Base-by-base conservation (phyloP, 2,329 filamentous ascomycete species). In the Penicillium hesseltinei region DNA sequence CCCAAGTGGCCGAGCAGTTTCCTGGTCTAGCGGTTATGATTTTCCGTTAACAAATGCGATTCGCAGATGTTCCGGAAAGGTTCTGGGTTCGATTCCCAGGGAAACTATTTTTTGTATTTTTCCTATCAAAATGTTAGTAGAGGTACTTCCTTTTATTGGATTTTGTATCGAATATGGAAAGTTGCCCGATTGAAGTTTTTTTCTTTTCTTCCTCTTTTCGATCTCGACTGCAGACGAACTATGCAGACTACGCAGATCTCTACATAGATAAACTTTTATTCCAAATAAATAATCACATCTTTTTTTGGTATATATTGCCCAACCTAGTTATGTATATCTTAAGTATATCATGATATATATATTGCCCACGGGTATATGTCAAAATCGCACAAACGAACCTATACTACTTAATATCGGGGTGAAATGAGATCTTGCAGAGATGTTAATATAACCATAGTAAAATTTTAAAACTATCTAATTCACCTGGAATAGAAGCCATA, bases 21-120 rank as follows among this genome's bases (percentile, higher is more conserved):
- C 54, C 40, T 56, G 54, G 54, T 56, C 54, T 56, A 56, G 54
- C 54, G 54, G 54, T 56, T 56, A 56, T 56, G 49, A 56, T 56
- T 56, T 56, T 56, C 54, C 54, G 54, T 56, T 56, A 56, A 56
- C 54, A 56, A 56, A 36, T 56, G 54, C 36, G 2, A 29, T 13
- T 42, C 4, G 49, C 54, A 35, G 1, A 10, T 53, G 54, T 56
- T 56, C 54, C 54, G 54, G 54, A 56, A 56, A 56, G 54, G 54
- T 56, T 56, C 54, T 56, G 54, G 54, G 54, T 56, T 56, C 54
- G 54, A 56, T 56, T 56, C 54, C 54, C 54, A 56, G 54, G 38
- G 54, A 56, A 56, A 56, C 54, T 47, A 56, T 35, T 53, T 56
- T 53, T 56, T 42, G 21, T 35, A 2, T 7, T 48, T 42, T 21